These are phyloP conservation scores for Nicotiana noctiflora DNA, from an alignment of 257 asterid genomes.

Conservation along the genomic window DNA sequence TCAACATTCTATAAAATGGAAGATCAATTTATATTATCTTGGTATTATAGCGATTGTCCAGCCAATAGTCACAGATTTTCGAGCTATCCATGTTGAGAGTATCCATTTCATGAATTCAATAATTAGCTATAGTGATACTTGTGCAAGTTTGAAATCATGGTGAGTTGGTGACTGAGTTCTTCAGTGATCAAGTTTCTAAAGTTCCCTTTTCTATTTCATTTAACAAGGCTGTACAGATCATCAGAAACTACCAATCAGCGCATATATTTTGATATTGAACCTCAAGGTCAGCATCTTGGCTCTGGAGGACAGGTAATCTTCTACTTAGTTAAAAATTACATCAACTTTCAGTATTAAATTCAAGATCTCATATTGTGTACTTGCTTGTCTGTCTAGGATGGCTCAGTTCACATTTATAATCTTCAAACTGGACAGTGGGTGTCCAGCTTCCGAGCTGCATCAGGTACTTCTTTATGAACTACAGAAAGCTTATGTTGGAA, in stretches of 20 bases:
- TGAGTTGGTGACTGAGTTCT: background rate
- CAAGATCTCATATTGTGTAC: background rate
- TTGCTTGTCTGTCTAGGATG: constrained; percentile 47
- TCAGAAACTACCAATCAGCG: constrained; percentile 86
- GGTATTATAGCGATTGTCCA: background rate
- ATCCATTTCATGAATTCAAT: background rate
- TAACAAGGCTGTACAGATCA: constrained; percentile 75
- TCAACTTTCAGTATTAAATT: constrained; percentile 4
- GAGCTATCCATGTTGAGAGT: background rate
- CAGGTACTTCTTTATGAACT: constrained; percentile 34
- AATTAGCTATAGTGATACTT: background rate
- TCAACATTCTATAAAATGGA: background rate
- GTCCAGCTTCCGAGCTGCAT: constrained; percentile 84
- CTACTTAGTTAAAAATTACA: constrained; percentile 2
- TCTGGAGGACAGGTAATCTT: constrained; percentile 90
- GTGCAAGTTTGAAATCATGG: background rate
- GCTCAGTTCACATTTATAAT: constrained; percentile 82
- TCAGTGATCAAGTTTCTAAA: background rate
- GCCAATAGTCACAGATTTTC: background rate
- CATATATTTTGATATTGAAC: constrained; percentile 85
- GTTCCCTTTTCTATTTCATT: constrained; percentile 12
- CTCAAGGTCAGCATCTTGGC: constrained; percentile 84
- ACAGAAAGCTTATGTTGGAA: background rate
- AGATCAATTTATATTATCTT: background rate
- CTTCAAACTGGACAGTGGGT: constrained; percentile 93